phyloP scores from a whole-genome alignment of 805 yeast genomes.

The Candida succiphila region DNA sequence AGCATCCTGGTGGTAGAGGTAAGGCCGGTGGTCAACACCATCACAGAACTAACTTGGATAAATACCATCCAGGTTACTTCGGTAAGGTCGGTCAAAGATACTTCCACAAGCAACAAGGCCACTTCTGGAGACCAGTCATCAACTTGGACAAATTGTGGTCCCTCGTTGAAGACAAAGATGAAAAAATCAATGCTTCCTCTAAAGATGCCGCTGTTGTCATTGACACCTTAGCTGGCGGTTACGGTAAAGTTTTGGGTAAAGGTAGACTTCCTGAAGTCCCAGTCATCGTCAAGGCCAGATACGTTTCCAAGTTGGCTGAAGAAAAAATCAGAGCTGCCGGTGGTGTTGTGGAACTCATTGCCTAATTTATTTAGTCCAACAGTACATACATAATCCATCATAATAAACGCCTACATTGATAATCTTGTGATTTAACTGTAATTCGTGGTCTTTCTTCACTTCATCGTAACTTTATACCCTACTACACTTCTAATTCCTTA shows the following conservation, averaged over 20 bases:
- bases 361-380: conserved; percentile 45
- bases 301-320: conserved; percentile 98
- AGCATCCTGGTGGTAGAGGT: conserved; percentile 99
- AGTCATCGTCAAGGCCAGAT: conserved; percentile 98
- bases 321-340: conserved; percentile 99
- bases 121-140: conserved; percentile 96
- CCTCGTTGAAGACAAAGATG: conserved; percentile 90
- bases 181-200: conserved; percentile 77
- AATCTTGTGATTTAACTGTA: too few species aligned
- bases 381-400: background rate
- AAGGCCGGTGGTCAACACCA: conserved; percentile 99
- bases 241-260: conserved; percentile 99
- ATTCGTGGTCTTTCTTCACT: too few species aligned
- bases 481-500: too few species aligned
- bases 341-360: conserved; percentile 99
- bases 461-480: too few species aligned
- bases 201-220: conserved; percentile 95
- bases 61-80: conserved; percentile 99
- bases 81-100: conserved; percentile 99
- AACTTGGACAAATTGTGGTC: conserved; percentile 99
- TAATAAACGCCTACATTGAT: too few species aligned
- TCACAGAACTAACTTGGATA: conserved; percentile 99
- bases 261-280: conserved; percentile 98
- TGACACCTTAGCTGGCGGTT: conserved; percentile 98
- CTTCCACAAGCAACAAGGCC: conserved; percentile 93